Evolutionary conservation across 73 alveolate species (phyloP), one percentile per base, ranked within the genome.

Genomic region (Blepharisma stoltei): DNA sequence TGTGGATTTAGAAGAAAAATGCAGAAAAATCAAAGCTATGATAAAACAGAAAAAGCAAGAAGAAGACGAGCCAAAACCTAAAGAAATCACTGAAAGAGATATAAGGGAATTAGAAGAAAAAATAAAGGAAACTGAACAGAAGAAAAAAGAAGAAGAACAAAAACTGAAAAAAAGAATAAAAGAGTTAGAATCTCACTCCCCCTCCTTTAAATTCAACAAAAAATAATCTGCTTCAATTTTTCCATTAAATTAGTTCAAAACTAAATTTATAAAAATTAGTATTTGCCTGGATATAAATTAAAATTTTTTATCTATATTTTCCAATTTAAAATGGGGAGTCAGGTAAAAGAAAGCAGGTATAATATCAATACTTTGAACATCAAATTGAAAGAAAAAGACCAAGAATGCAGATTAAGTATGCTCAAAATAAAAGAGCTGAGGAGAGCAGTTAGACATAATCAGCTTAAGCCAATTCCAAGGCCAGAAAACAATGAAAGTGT

Each of bases 1-100:
- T 37, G 79, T 69, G 11, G 79, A 69, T 67, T 38, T 69, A 25
- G 79, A 69, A 69, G 79, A 69, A 69, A 69, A 69, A 69, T 69
- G 79, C 68, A 23, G 79, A 32, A 69, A 69, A 69, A 66, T 69
- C 1, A 69, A 37, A 38, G 79, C 54, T 25, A 37, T 69, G 27
- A 69, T 69, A 1, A 69, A 37, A 21, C 70, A 37, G 25, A 69
- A 69, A 37, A 69, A 69, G 25, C 11, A 69, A 14, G 68, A 69
- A n/a, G 55, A 69, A 69, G 79, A 69, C 5, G 55, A 69, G 32
- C 70, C 79, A 1, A 69, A 37, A 41, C 54, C 41, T n/a, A 14
- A 38, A 37, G 85, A 14, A n/a, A 43, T 78, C 32, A 69, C 79
- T 37, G 70, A 79, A 44, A 71, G 25, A 5, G 79, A 69, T 69